phyloP scores from a whole-genome alignment of 495 filamentous ascomycete genomes.

The Sphaerosporella brunnea region DNA sequence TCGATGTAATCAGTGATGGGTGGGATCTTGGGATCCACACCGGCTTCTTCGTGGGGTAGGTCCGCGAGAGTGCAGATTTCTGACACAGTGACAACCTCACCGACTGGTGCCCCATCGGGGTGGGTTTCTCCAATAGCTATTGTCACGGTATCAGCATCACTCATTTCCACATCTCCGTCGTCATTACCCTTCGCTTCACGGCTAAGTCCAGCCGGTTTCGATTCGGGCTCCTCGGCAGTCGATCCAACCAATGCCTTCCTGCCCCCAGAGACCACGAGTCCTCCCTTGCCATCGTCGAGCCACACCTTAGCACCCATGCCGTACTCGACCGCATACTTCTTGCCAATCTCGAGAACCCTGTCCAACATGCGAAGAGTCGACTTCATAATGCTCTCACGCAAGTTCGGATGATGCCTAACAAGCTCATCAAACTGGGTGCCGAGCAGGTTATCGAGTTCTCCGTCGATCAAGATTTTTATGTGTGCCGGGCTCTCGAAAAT shows the following conservation, averaged over 20 bases:
- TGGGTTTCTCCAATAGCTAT: conserved; percentile 12
- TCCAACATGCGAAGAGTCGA: conserved; percentile 69
- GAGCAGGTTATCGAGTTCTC: conserved; percentile 44
- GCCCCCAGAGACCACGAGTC: conserved; percentile 37
- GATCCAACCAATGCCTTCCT: conserved; percentile 21
- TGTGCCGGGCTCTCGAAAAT: conserved; percentile 87
- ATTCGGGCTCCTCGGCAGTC: conserved; percentile 19
- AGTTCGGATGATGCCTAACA: conserved; percentile 71
- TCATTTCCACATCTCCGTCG: conserved; percentile 41
- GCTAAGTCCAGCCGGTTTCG: conserved; percentile 23
- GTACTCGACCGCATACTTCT: conserved; percentile 42
- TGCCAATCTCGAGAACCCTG: conserved; percentile 52
- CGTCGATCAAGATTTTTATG: conserved; percentile 62
- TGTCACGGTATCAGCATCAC: conserved; percentile 30
- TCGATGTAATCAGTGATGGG: conserved; percentile 51
- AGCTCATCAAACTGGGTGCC: conserved; percentile 86
- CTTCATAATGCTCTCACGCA: conserved; percentile 63
- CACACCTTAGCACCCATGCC: conserved; percentile 69
- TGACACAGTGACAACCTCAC: conserved; percentile 26
- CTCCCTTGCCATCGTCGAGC: conserved; percentile 36
- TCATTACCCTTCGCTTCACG: conserved; percentile 29
- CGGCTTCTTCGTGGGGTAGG: conserved; percentile 18
- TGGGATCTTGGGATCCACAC: conserved; percentile 18
- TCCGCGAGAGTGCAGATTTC: conserved; percentile 28
- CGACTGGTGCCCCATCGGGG: conserved; percentile 15